These are phyloP conservation scores for Kodamaea nitidulidarum DNA, from an alignment of 805 yeast genomes.

Conservation along the genomic window DNA sequence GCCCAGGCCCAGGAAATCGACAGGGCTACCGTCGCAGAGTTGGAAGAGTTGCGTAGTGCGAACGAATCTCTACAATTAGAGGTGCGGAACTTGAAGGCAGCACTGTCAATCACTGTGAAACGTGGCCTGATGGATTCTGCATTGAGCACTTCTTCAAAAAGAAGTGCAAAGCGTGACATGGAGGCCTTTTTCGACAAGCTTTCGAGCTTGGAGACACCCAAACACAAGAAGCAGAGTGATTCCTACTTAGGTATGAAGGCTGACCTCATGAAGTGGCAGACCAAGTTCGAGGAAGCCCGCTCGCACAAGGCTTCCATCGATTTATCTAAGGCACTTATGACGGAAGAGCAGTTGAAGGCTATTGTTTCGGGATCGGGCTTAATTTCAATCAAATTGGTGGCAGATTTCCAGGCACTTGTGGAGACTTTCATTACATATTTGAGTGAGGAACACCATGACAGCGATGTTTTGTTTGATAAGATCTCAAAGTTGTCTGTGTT, in stretches of 20 bases:
- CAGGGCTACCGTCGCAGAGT: too few species aligned
- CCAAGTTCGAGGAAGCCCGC: conserved; percentile 47
- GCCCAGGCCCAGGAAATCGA: too few species aligned
- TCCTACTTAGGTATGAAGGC: conserved; percentile 16
- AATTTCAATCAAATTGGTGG: conserved; percentile 42
- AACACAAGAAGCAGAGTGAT: conserved; percentile 4
- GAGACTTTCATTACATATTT: conserved; percentile 41
- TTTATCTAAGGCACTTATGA: conserved; percentile 16
- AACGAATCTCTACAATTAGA: conserved; percentile 5
- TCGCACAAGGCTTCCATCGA: conserved; percentile 23
- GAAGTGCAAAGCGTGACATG: conserved; percentile 18
- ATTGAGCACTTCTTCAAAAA: conserved; percentile 2
- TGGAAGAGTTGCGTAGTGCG: background rate
- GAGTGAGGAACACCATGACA: conserved; percentile 22
- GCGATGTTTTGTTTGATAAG: conserved; percentile 46
- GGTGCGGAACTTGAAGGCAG: background rate
- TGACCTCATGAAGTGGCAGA: conserved; percentile 47
- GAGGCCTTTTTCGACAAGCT: conserved; percentile 25
- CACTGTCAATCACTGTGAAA: background rate
- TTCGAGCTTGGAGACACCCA: conserved; percentile 19
- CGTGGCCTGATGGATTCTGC: conserved; percentile 6
- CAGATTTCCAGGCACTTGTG: conserved; percentile 45
- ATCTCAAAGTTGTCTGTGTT: conserved; percentile 47
- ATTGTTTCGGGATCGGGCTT: conserved; percentile 40
- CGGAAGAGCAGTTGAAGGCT: conserved; percentile 23